Evolutionary conservation across 345 rosid species (phyloP).

Genomic region (Noccaea caerulescens): DNA sequence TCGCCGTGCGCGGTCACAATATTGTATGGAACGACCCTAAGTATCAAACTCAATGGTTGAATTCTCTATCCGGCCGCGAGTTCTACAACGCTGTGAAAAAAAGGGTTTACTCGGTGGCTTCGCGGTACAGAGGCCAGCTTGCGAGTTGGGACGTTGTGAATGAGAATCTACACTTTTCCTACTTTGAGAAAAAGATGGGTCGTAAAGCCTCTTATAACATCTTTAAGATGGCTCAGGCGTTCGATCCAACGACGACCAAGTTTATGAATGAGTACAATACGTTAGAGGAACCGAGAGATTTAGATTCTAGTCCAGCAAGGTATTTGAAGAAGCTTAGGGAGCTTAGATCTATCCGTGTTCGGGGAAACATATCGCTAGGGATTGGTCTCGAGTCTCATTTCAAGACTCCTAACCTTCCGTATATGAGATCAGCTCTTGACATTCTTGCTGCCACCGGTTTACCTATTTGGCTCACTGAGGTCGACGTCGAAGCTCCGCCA

Average conservation of each 20-base stretch:
- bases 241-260: constrained; percentile 45
- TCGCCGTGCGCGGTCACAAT: constrained; percentile 79
- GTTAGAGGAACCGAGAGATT: constrained; percentile 63
- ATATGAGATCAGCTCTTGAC: constrained; percentile 72
- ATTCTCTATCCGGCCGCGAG: constrained; percentile 42
- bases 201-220: constrained; percentile 43
- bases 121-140: constrained; percentile 62
- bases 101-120: constrained; percentile 53
- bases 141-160: constrained; percentile 78
- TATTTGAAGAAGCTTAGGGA: constrained; percentile 57
- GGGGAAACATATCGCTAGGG: constrained; percentile 41
- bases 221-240: constrained; percentile 42
- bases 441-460: constrained; percentile 54
- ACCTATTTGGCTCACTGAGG: constrained; percentile 85
- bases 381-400: constrained; percentile 82
- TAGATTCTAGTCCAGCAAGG: constrained; percentile 44
- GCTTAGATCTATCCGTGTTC: constrained; percentile 41
- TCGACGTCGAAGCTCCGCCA: constrained; percentile 57
- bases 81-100: constrained; percentile 42
- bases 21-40: constrained; percentile 68
- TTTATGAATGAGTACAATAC: constrained; percentile 78
- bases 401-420: constrained; percentile 57
- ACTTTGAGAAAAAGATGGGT: constrained; percentile 65
- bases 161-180: constrained; percentile 65
- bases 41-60: constrained; percentile 60